Evolutionary conservation across 225 moss, liverwort and hornwort genomes (phyloP).

Genomic region (Thuidium tamariscinum): DNA sequence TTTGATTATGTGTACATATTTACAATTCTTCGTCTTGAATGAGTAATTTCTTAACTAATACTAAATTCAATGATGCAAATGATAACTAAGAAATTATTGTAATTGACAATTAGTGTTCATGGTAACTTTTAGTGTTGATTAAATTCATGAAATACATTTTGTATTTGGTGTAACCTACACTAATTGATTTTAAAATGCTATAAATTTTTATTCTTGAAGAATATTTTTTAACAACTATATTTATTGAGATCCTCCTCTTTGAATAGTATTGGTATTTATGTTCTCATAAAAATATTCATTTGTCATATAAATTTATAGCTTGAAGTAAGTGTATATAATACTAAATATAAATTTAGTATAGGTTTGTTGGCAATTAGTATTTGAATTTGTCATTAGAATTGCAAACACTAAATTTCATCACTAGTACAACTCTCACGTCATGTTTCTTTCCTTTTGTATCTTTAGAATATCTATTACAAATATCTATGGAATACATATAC

Average conservation of each 20-base stretch:
- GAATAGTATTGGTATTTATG: too few relatives aligned
- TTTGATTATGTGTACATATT: not conserved
- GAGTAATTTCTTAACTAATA: not conserved
- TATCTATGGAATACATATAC: too few relatives aligned
- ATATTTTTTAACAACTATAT: not conserved
- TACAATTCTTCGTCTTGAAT: rapidly evolving
- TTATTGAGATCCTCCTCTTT: not conserved
- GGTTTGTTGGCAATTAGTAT: not conserved
- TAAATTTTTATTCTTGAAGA: not conserved
- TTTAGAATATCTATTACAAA: not conserved
- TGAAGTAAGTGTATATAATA: rapidly evolving
- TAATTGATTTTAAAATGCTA: not conserved
- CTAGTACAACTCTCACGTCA: not conserved
- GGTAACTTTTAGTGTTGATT: not conserved
- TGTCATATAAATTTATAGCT: rapidly evolving
- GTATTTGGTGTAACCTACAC: rapidly evolving
- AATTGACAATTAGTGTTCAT: not conserved
- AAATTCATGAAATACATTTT: not conserved
- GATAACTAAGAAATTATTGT: not conserved
- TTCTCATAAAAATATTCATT: not conserved
- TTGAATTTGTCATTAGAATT: too few relatives aligned
- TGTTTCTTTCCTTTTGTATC: not conserved
- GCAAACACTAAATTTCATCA: not conserved
- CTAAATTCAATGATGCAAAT: not conserved
- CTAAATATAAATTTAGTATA: too few relatives aligned